Percentiles rank a stretch among this genome's conserved stretches.
These are phyloP conservation scores for Marasmius sp. DNA, from an alignment of 1,284 basidiomycete genomes.

Conservation along the genomic window DNA sequence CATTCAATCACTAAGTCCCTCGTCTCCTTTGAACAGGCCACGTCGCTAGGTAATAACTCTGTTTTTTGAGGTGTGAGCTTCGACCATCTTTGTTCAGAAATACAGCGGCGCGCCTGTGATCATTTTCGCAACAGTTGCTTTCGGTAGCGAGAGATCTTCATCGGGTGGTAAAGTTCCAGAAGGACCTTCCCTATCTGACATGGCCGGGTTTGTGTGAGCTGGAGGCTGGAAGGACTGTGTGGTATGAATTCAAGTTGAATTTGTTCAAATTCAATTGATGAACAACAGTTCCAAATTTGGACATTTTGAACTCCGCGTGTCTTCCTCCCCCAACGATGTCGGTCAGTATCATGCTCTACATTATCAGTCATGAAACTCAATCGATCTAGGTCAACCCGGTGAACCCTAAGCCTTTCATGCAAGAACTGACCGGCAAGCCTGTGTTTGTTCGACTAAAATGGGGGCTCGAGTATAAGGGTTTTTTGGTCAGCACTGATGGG, in stretches of 20 bases:
- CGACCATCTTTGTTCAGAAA: slow-evolving; percentile 11
- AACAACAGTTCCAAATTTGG: neutral
- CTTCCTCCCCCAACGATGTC: slow-evolving; percentile 54
- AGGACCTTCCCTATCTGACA: slow-evolving; percentile 87
- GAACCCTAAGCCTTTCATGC: slow-evolving; percentile 98
- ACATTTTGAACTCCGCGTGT: slow-evolving; percentile 56
- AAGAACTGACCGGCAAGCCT: slow-evolving; percentile 97
- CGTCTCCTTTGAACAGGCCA: slow-evolving; percentile 94
- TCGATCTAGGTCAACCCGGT: slow-evolving; percentile 80
- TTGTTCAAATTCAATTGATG: slow-evolving; percentile 4
- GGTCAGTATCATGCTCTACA: slow-evolving; percentile 34
- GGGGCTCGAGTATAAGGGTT: slow-evolving; percentile 99
- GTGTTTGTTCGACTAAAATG: slow-evolving; percentile 96
- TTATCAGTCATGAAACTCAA: neutral
- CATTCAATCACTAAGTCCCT: slow-evolving; percentile 96
- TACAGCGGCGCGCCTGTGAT: slow-evolving; percentile 70
- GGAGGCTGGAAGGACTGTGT: neutral
- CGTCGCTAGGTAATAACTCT: slow-evolving; percentile 90
- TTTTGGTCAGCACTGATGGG: slow-evolving; percentile 96
- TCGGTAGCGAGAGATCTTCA: slow-evolving; percentile 93
- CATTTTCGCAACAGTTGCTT: slow-evolving; percentile 97
- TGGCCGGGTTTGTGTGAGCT: slow-evolving; percentile 28
- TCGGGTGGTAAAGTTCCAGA: slow-evolving; percentile 64
- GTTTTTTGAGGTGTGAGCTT: slow-evolving; percentile 11
- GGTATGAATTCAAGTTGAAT: neutral